These are phyloP conservation scores for Endocladia muricata DNA, from an alignment of 31 red algal genomes.

Conservation along the genomic window DNA sequence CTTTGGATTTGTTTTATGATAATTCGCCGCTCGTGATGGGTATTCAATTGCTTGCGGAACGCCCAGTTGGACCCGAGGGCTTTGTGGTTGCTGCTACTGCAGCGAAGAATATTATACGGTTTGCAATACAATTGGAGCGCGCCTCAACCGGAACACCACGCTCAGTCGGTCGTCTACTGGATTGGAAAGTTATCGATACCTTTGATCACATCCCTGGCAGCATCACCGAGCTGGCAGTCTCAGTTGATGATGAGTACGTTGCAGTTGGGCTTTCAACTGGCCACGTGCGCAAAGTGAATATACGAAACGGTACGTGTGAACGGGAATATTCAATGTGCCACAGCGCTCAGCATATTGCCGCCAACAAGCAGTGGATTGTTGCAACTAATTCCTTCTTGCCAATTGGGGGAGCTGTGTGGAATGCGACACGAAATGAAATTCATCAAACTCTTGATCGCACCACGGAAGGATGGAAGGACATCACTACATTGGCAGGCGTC, in stretches of 20 bases:
- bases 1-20: background rate
- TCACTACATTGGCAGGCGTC: conserved; percentile 20
- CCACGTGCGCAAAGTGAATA: conserved; percentile 15
- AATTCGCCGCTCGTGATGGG: background rate
- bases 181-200: conserved; percentile 6
- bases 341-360: conserved; percentile 19
- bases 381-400: conserved; percentile 15
- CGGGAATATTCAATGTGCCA: conserved; percentile 3
- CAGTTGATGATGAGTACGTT: conserved; percentile 7
- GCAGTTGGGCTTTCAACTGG: conserved; percentile 21
- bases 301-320: background rate
- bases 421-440: background rate
- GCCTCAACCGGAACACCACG: no score
- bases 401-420: conserved; percentile 6
- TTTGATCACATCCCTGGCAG: background rate
- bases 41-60: background rate
- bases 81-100: background rate
- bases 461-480: conserved; percentile 12
- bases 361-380: conserved; percentile 5
- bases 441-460: background rate
- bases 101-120: background rate
- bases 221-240: background rate
- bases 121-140: background rate
- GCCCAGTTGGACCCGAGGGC: background rate
- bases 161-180: background rate